Percentiles rank a stretch among this genome's conserved stretches.
phyloP scores from a whole-genome alignment of 225 moss, liverwort and hornwort genomes.

The Sphagnum contortum region DNA sequence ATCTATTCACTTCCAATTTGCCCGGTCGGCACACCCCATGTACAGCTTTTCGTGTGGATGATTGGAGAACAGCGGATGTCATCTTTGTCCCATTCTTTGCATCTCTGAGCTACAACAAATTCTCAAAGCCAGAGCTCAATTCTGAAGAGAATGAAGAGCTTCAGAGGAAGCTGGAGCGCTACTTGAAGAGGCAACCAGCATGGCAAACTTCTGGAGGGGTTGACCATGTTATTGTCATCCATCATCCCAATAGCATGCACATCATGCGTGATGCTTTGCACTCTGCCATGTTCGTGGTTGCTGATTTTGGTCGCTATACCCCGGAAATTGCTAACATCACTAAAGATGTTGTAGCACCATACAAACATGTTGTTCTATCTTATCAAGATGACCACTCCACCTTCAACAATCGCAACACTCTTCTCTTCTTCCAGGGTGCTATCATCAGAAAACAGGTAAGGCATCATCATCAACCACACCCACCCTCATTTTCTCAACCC shows the following conservation, averaged over 20 bases:
- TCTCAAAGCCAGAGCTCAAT: slow-evolving; percentile 23
- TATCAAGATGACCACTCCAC: slow-evolving; percentile 11
- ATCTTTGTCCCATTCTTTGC: slow-evolving; percentile 66
- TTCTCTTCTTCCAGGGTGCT: slow-evolving; percentile 45
- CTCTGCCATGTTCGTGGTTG: slow-evolving; percentile 6
- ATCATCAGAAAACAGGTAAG: slow-evolving; percentile 40
- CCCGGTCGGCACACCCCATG: slow-evolving; percentile 38
- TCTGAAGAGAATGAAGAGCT: slow-evolving; percentile 15
- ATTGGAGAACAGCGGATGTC: slow-evolving; percentile 44
- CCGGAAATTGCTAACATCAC: slow-evolving; percentile 15
- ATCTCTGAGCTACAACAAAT: slow-evolving; percentile 67
- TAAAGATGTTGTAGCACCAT: slow-evolving; percentile 15
- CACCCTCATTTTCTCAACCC: no score
- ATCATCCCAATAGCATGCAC: slow-evolving; percentile 18
- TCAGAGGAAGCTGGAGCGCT: slow-evolving; percentile 23
- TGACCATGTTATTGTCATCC: slow-evolving; percentile 16
- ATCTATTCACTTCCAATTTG: slow-evolving; percentile 40
- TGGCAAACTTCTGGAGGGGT: slow-evolving; percentile 9
- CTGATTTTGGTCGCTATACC: slow-evolving; percentile 14
- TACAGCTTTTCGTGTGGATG: slow-evolving; percentile 47
- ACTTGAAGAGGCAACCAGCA: slow-evolving; percentile 4
- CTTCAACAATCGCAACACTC: slow-evolving; percentile 18
- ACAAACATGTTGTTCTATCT: slow-evolving; percentile 12
- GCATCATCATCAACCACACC: neutral
- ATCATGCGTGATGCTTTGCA: slow-evolving; percentile 2